Evolutionary conservation across 257 asterid species (phyloP).

Genomic region (Mitragyna speciosa): DNA sequence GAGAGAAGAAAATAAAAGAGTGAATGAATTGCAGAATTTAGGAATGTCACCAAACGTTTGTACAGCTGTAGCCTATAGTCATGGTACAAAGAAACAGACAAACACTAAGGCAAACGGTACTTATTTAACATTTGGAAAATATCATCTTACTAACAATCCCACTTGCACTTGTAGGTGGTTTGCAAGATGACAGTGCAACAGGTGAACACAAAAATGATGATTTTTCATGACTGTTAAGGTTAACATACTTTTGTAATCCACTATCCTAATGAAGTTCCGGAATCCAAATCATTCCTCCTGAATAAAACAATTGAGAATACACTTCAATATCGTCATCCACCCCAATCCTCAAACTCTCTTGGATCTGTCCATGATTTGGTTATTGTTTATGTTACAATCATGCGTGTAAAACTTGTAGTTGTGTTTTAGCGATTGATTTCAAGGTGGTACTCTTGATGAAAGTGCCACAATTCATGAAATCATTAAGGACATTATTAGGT

Average conservation of each 20-base stretch:
- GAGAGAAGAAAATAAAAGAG: no score
- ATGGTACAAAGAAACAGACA: neutral
- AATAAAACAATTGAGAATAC: neutral
- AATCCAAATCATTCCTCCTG: neutral
- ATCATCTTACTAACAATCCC: neutral
- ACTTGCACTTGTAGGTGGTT: constrained; percentile 8
- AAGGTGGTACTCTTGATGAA: neutral
- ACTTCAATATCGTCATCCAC: neutral
- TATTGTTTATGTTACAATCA: neutral
- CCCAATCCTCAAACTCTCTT: neutral
- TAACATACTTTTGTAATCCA: neutral
- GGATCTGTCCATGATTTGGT: neutral
- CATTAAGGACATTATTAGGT: neutral
- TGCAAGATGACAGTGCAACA: neutral
- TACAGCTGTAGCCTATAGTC: neutral
- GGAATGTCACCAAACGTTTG: no score
- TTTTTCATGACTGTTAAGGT: neutral
- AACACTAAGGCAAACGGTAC: neutral
- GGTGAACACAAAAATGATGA: constrained; percentile 19
- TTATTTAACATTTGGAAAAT: neutral
- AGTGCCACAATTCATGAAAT: neutral
- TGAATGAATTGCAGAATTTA: no score
- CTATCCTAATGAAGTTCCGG: neutral
- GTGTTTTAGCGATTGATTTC: neutral
- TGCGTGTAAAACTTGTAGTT: neutral